Evolutionary conservation across 2,329 filamentous ascomycete genomes (phyloP).

Genomic region (Nemania abortiva): DNA sequence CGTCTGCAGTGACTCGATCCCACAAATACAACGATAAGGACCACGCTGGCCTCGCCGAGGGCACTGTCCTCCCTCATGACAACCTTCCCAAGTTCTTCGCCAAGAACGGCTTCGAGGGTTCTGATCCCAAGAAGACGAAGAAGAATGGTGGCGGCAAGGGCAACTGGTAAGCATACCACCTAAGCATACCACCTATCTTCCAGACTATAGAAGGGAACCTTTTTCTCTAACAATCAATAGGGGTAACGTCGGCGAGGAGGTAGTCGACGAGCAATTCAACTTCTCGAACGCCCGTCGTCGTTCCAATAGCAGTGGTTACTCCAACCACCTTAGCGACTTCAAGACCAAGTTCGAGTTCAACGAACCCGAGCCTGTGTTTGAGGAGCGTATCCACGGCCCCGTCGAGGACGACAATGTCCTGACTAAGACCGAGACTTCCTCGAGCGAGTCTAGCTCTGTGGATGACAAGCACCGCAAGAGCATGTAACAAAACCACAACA

Average conservation of each 20-base stretch:
- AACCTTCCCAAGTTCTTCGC: conserved; percentile 92
- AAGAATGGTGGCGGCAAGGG: conserved; percentile 94
- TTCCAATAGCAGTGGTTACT: conserved; percentile 87
- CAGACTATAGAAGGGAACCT: background rate
- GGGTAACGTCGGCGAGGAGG: conserved; percentile 86
- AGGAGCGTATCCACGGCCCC: conserved; percentile 84
- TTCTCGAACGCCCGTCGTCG: conserved; percentile 88
- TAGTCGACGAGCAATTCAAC: conserved; percentile 85
- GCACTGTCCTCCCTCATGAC: conserved; percentile 75
- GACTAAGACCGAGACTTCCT: conserved; percentile 69
- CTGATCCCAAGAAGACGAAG: conserved; percentile 93
- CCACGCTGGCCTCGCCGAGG: conserved; percentile 83
- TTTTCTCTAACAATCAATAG: conserved; percentile 59
- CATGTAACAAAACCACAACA: conserved; percentile 32
- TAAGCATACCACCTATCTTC: conserved; percentile 50
- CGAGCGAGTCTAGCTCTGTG: conserved; percentile 70
- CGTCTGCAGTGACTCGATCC: conserved; percentile 87
- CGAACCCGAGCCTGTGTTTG: conserved; percentile 91
- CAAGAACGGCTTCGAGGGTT: conserved; percentile 83
- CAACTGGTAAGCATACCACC: conserved; percentile 80
- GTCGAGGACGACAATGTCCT: conserved; percentile 69
- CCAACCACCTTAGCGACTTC: conserved; percentile 78
- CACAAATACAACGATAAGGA: conserved; percentile 96
- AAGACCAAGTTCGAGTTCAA: conserved; percentile 97
- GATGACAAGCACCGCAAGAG: conserved; percentile 59